Evolutionary conservation across 805 yeast species (phyloP).

Genomic region (Komagataella phaffii): DNA sequence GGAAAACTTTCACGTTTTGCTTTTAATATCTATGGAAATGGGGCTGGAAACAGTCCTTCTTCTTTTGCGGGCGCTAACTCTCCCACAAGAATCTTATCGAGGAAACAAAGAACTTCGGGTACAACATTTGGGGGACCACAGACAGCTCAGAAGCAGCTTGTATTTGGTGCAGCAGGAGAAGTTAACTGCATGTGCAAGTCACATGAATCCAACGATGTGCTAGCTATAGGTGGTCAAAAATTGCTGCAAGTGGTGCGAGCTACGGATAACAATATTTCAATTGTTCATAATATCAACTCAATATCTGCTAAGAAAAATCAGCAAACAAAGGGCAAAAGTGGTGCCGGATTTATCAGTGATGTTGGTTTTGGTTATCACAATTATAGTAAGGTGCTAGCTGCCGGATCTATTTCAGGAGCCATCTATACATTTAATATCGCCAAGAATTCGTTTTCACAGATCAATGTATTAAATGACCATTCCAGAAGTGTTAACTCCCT

Average conservation of each 20-base stretch:
- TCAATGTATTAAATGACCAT: conserved; percentile 22
- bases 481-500: conserved; percentile 32
- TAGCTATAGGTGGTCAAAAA: conserved; percentile 29
- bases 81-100: not conserved
- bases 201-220: conserved; percentile 17
- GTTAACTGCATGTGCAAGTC: conserved; percentile 19
- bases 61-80: not conserved
- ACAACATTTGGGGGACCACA: conserved; percentile 7
- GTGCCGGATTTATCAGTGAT: conserved; percentile 24
- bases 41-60: conserved; percentile 7
- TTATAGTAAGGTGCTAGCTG: conserved; percentile 24
- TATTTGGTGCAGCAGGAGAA: conserved; percentile 19
- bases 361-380: conserved; percentile 27
- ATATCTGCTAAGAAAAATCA: conserved; percentile 8
- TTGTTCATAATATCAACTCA: conserved; percentile 20
- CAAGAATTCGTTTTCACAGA: conserved; percentile 14
- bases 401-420: conserved; percentile 33
- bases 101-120: conserved; percentile 8
- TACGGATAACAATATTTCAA: conserved; percentile 15
- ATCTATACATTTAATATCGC: conserved; percentile 20
- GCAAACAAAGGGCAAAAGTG: conserved; percentile 18
- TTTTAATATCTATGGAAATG: conserved; percentile 40
- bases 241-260: conserved; percentile 23
- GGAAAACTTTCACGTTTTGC: conserved; percentile 38
- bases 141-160: conserved; percentile 9